Evolutionary conservation across 1,284 basidiomycete genomes (phyloP), one percentile per base, ranked within the genome.

Genomic region (Trametes versicolor): DNA sequence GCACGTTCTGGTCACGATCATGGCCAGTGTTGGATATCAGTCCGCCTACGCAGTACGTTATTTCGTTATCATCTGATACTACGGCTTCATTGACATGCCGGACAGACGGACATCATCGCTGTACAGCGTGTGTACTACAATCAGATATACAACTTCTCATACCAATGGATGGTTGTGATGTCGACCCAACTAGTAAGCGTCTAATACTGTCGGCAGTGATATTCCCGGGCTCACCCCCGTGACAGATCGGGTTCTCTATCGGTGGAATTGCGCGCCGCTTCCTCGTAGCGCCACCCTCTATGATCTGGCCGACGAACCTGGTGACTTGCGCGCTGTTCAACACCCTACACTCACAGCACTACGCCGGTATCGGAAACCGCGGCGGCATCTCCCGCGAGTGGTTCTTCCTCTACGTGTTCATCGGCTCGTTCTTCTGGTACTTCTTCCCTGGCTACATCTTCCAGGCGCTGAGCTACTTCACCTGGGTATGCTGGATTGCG

Each of bases 311-410:
- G 0, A 76, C 80, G 32, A 86, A 85, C 63, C 77, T 88, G 5
- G 85, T 96, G 25, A 87, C 85, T 21, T 92, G 94, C 63, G 94
- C 95, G 0, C 87, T 95, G 34, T 91, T 98, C 80, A 92, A 92
- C 78, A 92, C 90, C 3, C 78, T 92, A 5, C 90, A 92, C 72
- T 81, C 86, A 0, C 85, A 88, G 68, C 77, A 78, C 51, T 92
- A 91, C 71, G 80, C 87, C 47, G 90, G 90, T 69, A 81, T 87
- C 17, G 88, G 88, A 49, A 82, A 74, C 62, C 84, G 85, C 23
- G 88, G 88, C 0, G 90, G 90, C 72, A 83, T 95, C 82, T 65
- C 74, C 19, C 74, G 75, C 45, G 74, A 76, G 54, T 71, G 74
- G 49, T 77, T 75, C 68, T 77, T 77, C 68, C 45, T 71, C 23